Percentiles rank a stretch among this genome's conserved stretches.
These are phyloP conservation scores for Leucosporidium yakuticum DNA, from an alignment of 768 basidiomycete species.

Conservation along the genomic window DNA sequence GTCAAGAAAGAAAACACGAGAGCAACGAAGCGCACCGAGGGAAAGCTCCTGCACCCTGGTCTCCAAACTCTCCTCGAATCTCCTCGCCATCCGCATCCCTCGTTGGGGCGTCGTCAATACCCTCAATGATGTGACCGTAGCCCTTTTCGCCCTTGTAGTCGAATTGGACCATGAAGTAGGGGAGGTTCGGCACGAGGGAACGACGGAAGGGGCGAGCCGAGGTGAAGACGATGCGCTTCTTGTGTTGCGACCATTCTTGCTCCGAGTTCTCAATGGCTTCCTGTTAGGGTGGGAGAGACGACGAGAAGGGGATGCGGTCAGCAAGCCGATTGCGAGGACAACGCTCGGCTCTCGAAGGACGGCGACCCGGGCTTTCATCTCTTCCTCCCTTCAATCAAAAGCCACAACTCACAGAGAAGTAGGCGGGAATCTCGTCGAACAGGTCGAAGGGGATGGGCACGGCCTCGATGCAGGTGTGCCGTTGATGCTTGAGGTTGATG, in stretches of 20 bases:
- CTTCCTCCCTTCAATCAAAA: background rate
- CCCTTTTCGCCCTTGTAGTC: slow-evolving; percentile 95
- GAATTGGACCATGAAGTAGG: slow-evolving; percentile 98
- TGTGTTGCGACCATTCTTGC: slow-evolving; percentile 96
- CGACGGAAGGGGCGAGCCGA: slow-evolving; percentile 84
- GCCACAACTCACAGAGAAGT: slow-evolving; percentile 65
- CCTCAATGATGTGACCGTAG: slow-evolving; percentile 97
- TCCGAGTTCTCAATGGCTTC: slow-evolving; percentile 92
- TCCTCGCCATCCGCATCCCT: slow-evolving; percentile 60
- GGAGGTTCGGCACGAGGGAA: slow-evolving; percentile 90
- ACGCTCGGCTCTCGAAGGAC: no score
- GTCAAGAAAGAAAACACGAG: no score
- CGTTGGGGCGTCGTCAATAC: slow-evolving; percentile 60
- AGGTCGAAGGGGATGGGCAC: slow-evolving; percentile 84
- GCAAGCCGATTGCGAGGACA: no score
- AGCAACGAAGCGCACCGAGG: slow-evolving; percentile 56
- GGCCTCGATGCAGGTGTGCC: slow-evolving; percentile 88
- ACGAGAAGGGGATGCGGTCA: background rate
- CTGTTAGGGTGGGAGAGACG: slow-evolving; percentile 43
- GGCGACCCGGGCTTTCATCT: no score
- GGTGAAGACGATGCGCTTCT: slow-evolving; percentile 91
- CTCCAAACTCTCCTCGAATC: slow-evolving; percentile 57
- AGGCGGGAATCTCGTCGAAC: slow-evolving; percentile 80
- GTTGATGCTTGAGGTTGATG: slow-evolving; percentile 74
- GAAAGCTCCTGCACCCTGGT: slow-evolving; percentile 86